phyloP scores from a whole-genome alignment of 495 filamentous ascomycete genomes.

The Penicillium canescens region DNA sequence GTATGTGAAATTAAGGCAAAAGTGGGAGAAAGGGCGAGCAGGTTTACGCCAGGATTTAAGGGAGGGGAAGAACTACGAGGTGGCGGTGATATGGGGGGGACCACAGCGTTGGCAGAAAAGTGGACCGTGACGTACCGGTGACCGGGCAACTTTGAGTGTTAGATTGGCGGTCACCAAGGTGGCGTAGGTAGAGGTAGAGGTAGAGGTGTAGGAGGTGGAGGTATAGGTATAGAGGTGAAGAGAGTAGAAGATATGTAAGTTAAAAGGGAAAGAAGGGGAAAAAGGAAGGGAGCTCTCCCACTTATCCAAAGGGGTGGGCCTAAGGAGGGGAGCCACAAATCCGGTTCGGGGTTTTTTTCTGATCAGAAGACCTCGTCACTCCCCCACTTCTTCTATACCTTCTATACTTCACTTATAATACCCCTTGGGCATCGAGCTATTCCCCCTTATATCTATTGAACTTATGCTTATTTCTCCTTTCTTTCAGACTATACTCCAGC shows the following conservation, averaged over 20 bases:
- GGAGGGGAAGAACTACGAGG: slow-evolving; percentile 16
- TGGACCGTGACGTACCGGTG: slow-evolving; percentile 37
- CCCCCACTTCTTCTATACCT: slow-evolving; percentile 16
- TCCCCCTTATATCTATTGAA: neutral
- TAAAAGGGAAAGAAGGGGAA: slow-evolving; percentile 2
- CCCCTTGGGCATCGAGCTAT: too few relatives aligned
- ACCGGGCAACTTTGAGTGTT: neutral
- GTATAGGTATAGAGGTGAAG: neutral
- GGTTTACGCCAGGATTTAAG: slow-evolving; percentile 18
- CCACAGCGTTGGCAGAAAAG: slow-evolving; percentile 19
- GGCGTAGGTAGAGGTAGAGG: neutral
- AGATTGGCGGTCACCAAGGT: neutral
- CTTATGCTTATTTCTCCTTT: neutral
- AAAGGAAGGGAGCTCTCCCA: slow-evolving; percentile 6
- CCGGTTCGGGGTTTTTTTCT: slow-evolving; percentile 33
- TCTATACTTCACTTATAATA: neutral
- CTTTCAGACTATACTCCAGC: neutral
- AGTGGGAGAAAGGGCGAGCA: slow-evolving; percentile 4
- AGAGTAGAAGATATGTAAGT: slow-evolving; percentile 4
- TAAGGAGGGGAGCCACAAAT: slow-evolving; percentile 23
- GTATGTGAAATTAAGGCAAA: neutral
- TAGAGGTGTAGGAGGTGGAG: neutral
- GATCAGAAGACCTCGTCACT: slow-evolving; percentile 48
- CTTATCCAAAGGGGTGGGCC: slow-evolving; percentile 15
- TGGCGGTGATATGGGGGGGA: slow-evolving; percentile 15